These are phyloP conservation scores for Lodderomyces orthopsilosis DNA, from an alignment of 1,139 yeast genomes.

Conservation along the genomic window DNA sequence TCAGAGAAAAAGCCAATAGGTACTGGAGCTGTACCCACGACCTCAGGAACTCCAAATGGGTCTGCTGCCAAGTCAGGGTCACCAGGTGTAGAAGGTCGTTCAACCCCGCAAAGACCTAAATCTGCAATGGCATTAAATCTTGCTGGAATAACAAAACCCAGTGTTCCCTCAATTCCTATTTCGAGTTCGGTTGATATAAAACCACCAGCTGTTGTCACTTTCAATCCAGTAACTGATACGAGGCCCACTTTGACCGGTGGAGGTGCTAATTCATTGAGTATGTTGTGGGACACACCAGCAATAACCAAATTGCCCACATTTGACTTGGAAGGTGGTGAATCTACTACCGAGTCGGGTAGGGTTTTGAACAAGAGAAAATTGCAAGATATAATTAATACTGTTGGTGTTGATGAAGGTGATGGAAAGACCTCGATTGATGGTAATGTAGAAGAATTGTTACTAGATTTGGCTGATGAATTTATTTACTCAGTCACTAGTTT, in stretches of 20 bases:
- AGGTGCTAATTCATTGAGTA: conserved; percentile 61
- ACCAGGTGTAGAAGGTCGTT: conserved; percentile 8
- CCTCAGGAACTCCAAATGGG: conserved; percentile 6
- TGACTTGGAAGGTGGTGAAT: conserved; percentile 44
- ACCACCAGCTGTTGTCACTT: conserved; percentile 59
- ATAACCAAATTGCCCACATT: conserved; percentile 73
- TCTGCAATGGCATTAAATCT: conserved; percentile 18
- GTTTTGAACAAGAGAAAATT: conserved; percentile 86
- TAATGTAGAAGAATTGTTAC: conserved; percentile 85
- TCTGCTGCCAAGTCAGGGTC: conserved; percentile 8
- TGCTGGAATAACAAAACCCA: conserved; percentile 55
- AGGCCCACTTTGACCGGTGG: conserved; percentile 89
- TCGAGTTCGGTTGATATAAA: conserved; percentile 65
- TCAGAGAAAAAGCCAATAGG: conserved; percentile 7
- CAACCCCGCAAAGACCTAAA: conserved; percentile 11
- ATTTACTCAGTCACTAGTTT: conserved; percentile 87
- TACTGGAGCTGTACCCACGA: conserved; percentile 6
- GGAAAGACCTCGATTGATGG: conserved; percentile 91
- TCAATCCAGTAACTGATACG: conserved; percentile 46
- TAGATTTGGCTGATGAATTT: conserved; percentile 95
- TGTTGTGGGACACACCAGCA: conserved; percentile 71
- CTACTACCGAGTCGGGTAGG: conserved; percentile 49
- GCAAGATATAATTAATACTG: conserved; percentile 78
- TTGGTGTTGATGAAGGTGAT: conserved; percentile 83
- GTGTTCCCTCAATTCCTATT: conserved; percentile 72